Evolutionary conservation across 345 rosid species (phyloP).

Genomic region (Lumnitzera racemosa): DNA sequence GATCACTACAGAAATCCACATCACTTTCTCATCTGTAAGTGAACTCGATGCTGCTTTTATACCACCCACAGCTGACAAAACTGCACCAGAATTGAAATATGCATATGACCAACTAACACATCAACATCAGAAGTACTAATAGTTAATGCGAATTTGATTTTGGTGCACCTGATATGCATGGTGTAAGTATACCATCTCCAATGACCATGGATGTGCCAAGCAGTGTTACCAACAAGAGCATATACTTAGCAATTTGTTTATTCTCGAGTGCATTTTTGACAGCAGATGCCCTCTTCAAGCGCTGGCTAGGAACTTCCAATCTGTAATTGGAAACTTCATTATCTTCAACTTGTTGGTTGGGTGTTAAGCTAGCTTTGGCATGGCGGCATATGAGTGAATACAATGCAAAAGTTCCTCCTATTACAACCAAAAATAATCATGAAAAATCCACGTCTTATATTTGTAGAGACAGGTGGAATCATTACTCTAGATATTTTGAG

Average conservation of each 20-base stretch:
- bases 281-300: conserved; percentile 10
- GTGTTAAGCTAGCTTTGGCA: conserved; percentile 19
- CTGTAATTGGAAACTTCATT: conserved; percentile 14
- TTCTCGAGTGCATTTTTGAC: conserved; percentile 15
- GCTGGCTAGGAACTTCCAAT: conserved; percentile 7
- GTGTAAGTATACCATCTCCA: conserved; percentile 34
- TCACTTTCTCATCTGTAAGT: neutral
- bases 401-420: conserved; percentile 30
- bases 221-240: conserved; percentile 19
- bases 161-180: conserved; percentile 21
- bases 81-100: neutral
- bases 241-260: conserved; percentile 11
- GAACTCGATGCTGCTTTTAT: neutral
- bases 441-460: too few species aligned
- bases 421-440: too few species aligned
- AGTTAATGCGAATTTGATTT: too few species aligned
- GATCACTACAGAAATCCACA: conserved; percentile 18
- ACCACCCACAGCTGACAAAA: neutral
- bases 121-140: too few species aligned
- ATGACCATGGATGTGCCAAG: conserved; percentile 34
- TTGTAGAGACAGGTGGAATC: too few species aligned
- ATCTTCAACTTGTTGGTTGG: conserved; percentile 26
- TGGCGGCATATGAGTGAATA: conserved; percentile 29
- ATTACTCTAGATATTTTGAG: too few species aligned
- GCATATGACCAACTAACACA: neutral